Conservation (phyloP, 805 yeast species). For the Nakazawaea wickerhamii region DNA sequence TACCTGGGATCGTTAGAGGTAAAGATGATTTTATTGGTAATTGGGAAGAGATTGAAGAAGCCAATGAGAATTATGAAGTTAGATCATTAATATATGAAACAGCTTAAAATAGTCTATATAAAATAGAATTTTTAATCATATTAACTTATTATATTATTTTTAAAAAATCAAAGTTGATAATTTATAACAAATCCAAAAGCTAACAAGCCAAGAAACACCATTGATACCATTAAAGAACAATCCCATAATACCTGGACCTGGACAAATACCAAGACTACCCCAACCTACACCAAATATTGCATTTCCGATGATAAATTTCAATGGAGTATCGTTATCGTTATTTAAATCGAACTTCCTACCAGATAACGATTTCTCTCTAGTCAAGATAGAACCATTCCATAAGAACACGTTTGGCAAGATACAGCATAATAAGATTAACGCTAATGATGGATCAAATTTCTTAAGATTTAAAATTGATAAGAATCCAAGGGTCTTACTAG, state of each 20-base stretch:
- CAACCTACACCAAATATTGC: slow-evolving; percentile 46
- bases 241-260: slow-evolving; percentile 43
- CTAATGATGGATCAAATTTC: slow-evolving; percentile 43
- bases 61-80: slow-evolving; percentile 72
- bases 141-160: not conserved
- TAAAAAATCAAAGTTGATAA: slow-evolving; percentile 3
- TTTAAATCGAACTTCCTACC: slow-evolving; percentile 20
- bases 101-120: slow-evolving; percentile 25
- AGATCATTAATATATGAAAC: slow-evolving; percentile 62
- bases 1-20: slow-evolving; percentile 85
- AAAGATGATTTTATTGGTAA: slow-evolving; percentile 80
- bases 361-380: slow-evolving; percentile 6
- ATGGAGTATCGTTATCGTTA: slow-evolving; percentile 20
- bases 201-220: slow-evolving; percentile 24
- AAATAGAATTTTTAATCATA: not conserved
- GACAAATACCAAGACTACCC: slow-evolving; percentile 48
- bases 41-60: slow-evolving; percentile 75
- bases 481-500: slow-evolving; percentile 41
- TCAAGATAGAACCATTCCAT: slow-evolving; percentile 25
- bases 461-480: slow-evolving; percentile 29
- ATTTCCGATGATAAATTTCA: slow-evolving; percentile 35
- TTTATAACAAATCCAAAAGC: slow-evolving; percentile 24
- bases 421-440: slow-evolving; percentile 36
- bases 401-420: slow-evolving; percentile 39
- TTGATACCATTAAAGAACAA: slow-evolving; percentile 20